Base-by-base conservation (phyloP, 257 asterid genomes). In the Galeopsis tetrahit region DNA sequence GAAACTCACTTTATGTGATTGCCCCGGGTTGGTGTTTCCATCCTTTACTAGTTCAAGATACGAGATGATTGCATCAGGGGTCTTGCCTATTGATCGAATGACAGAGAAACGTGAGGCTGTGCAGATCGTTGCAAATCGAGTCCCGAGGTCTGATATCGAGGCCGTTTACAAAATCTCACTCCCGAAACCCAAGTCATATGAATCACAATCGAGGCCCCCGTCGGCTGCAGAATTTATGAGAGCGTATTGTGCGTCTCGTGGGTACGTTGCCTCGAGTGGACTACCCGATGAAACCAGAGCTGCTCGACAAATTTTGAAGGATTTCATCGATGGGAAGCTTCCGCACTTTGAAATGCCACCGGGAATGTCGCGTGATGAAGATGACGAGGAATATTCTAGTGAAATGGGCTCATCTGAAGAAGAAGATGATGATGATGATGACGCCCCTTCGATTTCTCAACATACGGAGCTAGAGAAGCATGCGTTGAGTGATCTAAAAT, bases 51-150 rank as follows among this genome's bases (percentile, higher is more conserved):
- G 99, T 75, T 95, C 99, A n/a, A 88, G 97, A 73, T 90, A 87
- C 10, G 97, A 92, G 78, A 95, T 95, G 99, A 82, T 95, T 80
- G 99, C 98, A 44, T 92, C 97, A 1, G 99, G 99, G 52, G 99
- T 95, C 66, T 77, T 95, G 76, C 98, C 99, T 15, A 86, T 92
- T 10, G 96, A 90, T 70, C 88, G 98, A 33, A 86, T 95, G 86
- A 87, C 97, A n/a, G 96, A 95, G 90, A 89, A 86, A 70, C 84
- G 97, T 13, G 91, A 88, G 67, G 96, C 99, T 38, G 85, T 95
- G 36, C 99, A 92, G 81, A 96, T 95, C 43, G 97, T 88, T 11
- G 98, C 99, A 14, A 84, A 86, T 67, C 88, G 90, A 46, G 98
- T 95, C 21, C 89, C 96, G 4, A 84, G 96, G 72, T 57, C 88